These are phyloP conservation scores for Marasmius sp. DNA, from an alignment of 1,284 basidiomycete species.

Conservation along the genomic window DNA sequence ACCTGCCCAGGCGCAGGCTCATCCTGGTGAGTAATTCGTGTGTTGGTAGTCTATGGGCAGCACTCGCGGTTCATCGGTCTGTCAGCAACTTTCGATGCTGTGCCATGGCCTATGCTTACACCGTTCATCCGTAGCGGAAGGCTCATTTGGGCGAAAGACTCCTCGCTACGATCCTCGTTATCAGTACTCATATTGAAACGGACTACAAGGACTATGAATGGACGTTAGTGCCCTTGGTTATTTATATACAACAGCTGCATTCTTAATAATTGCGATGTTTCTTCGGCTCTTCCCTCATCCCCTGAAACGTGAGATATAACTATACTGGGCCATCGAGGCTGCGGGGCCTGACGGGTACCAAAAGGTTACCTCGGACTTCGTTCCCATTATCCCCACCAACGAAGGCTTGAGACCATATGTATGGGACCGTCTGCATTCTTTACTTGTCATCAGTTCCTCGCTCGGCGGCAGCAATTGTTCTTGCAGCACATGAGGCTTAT, in stretches of 20 bases:
- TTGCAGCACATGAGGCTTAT: neutral
- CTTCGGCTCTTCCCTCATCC: no score
- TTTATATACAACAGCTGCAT: neutral
- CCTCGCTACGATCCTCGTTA: conserved; percentile 33
- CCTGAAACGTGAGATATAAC: no score
- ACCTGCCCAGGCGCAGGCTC: conserved; percentile 42
- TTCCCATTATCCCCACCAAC: no score
- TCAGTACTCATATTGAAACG: conserved; percentile 5
- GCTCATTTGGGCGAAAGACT: conserved; percentile 52
- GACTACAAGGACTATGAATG: conserved; percentile 1
- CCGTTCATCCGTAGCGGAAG: conserved; percentile 41
- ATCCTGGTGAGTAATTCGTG: conserved; percentile 47
- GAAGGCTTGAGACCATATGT: no score
- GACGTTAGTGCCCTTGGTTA: neutral
- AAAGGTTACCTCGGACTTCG: no score
- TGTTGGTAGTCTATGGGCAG: conserved; percentile 18
- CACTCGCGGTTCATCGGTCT: conserved; percentile 23
- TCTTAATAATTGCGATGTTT: no score
- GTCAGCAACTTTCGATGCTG: conserved; percentile 16
- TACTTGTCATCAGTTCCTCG: no score
- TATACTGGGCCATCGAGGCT: no score
- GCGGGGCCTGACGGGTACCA: no score
- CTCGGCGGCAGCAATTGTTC: no score
- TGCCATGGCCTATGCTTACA: conserved; percentile 18
- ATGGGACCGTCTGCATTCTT: no score